These are phyloP conservation scores for Cokeromyces recurvatus DNA, from an alignment of 371 early-diverging fungal species.

Conservation along the genomic window DNA sequence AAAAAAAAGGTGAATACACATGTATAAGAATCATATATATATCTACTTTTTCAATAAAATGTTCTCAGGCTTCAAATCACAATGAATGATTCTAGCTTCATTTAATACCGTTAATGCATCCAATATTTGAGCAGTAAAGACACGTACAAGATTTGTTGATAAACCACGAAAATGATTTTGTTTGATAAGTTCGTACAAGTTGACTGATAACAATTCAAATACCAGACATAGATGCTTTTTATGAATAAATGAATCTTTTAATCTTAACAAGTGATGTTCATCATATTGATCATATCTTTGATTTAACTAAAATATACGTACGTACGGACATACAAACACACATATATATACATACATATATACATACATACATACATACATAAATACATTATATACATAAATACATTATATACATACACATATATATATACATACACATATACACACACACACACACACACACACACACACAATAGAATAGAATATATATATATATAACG, in stretches of 20 bases:
- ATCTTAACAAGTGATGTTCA: slow-evolving; percentile 81
- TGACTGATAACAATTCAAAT: slow-evolving; percentile 92
- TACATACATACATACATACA: too few relatives aligned
- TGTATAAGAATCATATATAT: background rate
- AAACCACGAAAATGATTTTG: slow-evolving; percentile 95
- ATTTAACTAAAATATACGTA: slow-evolving; percentile 82
- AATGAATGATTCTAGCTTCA: slow-evolving; percentile 88
- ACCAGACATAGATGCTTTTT: slow-evolving; percentile 94
- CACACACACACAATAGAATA: too few relatives aligned
- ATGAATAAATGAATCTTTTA: slow-evolving; percentile 92
- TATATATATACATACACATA: too few relatives aligned
- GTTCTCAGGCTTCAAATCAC: slow-evolving; percentile 98
- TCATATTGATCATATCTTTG: slow-evolving; percentile 77
- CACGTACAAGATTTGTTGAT: slow-evolving; percentile 81
- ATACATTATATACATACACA: too few relatives aligned
- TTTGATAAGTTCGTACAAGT: slow-evolving; percentile 96
- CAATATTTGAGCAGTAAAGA: slow-evolving; percentile 84
- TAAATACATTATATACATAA: too few relatives aligned
- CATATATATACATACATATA: too few relatives aligned
- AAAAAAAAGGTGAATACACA: background rate
- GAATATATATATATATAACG: background rate
- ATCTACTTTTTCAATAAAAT: slow-evolving; percentile 81
- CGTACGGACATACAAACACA: too few relatives aligned
- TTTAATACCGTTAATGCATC: slow-evolving; percentile 83
- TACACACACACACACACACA: too few relatives aligned